phyloP scores from a whole-genome alignment of 139 green algal genomes.

The Prasinococcaceae sp. region DNA sequence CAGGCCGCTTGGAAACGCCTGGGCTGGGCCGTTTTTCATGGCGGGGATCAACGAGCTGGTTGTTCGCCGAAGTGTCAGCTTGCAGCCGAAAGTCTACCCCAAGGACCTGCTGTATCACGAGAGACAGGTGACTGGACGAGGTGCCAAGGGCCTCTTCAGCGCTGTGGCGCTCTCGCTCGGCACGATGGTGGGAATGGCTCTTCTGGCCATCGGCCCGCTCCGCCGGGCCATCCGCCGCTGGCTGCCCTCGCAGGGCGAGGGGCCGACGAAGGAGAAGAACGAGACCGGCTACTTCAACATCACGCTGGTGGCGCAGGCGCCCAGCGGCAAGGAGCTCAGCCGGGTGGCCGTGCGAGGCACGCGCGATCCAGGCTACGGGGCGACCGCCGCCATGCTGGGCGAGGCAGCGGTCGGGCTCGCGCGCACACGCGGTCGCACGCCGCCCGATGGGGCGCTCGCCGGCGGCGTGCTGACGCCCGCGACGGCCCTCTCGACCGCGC shows the following conservation, averaged over 20 bases:
- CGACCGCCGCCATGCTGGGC: slow-evolving; percentile 46
- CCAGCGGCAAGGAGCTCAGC: neutral
- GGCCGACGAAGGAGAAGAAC: neutral
- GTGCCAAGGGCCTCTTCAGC: neutral
- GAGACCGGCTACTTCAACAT: slow-evolving; percentile 4
- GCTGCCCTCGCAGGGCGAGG: slow-evolving; percentile 6
- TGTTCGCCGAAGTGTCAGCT: slow-evolving; percentile 28
- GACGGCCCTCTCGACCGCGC: slow-evolving; percentile 34
- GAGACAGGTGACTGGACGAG: neutral
- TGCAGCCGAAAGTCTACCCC: neutral
- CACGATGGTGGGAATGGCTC: neutral
- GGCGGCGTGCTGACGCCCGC: slow-evolving; percentile 50
- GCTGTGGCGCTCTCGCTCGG: neutral
- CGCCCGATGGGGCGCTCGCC: neutral
- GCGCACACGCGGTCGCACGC: slow-evolving; percentile 11
- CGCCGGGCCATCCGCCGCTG: slow-evolving; percentile 5
- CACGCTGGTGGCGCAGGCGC: slow-evolving; percentile 6
- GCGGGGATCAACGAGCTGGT: slow-evolving; percentile 44
- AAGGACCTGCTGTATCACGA: slow-evolving; percentile 7
- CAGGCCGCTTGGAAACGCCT: slow-evolving; percentile 7
- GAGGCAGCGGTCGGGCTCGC: slow-evolving; percentile 41
- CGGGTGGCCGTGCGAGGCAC: neutral
- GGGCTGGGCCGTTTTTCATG: slow-evolving; percentile 44
- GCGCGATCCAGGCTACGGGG: slow-evolving; percentile 50
- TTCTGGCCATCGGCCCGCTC: neutral